Evolutionary conservation across 2,329 filamentous ascomycete species (phyloP), one percentile per base, ranked within the genome.

Genomic region (Nigrograna mackinnonii): DNA sequence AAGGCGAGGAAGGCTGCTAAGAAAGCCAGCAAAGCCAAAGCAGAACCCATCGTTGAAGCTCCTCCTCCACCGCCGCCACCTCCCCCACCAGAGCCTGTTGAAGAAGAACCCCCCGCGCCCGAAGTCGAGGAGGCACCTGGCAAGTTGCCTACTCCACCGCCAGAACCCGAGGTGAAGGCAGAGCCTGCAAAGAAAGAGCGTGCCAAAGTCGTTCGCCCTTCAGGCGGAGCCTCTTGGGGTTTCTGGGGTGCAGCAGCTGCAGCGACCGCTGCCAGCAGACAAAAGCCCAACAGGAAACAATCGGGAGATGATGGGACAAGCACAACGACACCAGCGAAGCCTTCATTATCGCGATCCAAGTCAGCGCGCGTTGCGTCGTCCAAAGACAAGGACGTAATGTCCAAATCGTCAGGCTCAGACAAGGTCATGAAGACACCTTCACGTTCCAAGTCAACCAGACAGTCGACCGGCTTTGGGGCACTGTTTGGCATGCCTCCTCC

Each of bases 341-440:
- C 77, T 12, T 72, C 68, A 7, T 50, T 82, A 32, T 69, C 64
- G 18, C 72, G 80, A 35, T 80, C 81, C 7, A 85, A 82, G 60
- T 83, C 83, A 7, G 75, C 73, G 24, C 75, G 75, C 47, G 60
- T 59, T 35, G 11, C 41, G n/a, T 55, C 62, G 13, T 63, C 64
- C 7, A 77, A 75, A 34, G 84, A 87, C 28, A 81, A 79, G 57
- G 85, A 87, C 48, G 74, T 75, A 42, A 77, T 79, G 11, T 85
- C 84, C 0, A 87, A 84, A 57, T 87, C 84, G 32, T 91, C 87
- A 16, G 79, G 79, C 11, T 91, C 87, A 16, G 90, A 91, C 54
- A 87, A 85, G 62, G 79, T 80, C 40, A 79, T 80, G 38, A 79
- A 78, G 45, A 60, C 63, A 19, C 62, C 69, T 20, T 72, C 75